Base-by-base conservation (phyloP, 2,329 filamentous ascomycete species). In the Colletotrichum sp. region DNA sequence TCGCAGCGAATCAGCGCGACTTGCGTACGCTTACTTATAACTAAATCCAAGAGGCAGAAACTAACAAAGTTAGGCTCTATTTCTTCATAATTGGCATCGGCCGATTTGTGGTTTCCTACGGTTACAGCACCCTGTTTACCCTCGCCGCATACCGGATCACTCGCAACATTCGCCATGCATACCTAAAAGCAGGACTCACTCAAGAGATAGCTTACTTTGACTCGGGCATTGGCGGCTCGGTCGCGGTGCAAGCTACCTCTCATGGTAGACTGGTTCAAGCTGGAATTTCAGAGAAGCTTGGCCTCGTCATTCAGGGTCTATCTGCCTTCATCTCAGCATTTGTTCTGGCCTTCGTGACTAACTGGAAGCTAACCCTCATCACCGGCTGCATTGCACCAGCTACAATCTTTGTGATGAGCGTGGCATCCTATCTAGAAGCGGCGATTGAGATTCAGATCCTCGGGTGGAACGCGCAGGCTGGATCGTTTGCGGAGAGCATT, bases 71-170 rank as follows among this genome's bases (percentile, higher is more conserved):
- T n/a, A 89, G 88, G 0, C 82, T 92, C 7, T 92, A 89, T 79
- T 91, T 92, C 77, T 84, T 92, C 30, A 92, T 91, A 75, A 83
- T 92, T 15, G 91, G 91, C 77, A 83, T 91, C 66, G 90, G 82
- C 0, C 87, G 89, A 60, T 89, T 91, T 73, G 79, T 83, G 30
- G 81, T 90, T 18, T 85, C 87, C 15, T 92, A 91, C 76, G 79
- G 86, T n/a, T 85, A 86, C 80, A 85, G 85, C 64, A 79, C 82
- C 5, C 81, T 84, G 66, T 80, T 90, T n/a, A 90, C 88, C 5
- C 87, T 90, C 55, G 84, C 88, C 5, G 88, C 89, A 3, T 87
- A 88, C 69, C 84, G 89, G 7, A 88, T 88, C 5, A 89, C 89
- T 4, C 87, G 88, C 71, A 87, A 84, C 38, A 82, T 87, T 52